Evolutionary conservation across 306 rosid genomes (phyloP).

Genomic region (Crataegus laevigata): DNA sequence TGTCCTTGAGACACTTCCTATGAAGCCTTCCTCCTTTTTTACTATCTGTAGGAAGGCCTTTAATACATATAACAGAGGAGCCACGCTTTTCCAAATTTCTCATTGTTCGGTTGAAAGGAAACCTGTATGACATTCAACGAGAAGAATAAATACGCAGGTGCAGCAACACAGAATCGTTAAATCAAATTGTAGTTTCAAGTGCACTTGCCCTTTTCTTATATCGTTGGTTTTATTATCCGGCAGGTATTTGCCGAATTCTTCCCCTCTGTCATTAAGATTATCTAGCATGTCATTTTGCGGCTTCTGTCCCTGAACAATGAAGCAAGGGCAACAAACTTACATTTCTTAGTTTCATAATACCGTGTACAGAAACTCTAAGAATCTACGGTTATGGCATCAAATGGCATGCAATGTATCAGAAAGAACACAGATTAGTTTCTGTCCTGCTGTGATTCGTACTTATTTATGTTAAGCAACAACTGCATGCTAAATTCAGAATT

Average conservation of each 20-base stretch:
- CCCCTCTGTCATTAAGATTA: neutral
- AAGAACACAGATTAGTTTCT: neutral
- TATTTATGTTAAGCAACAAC: neutral
- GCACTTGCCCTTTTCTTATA: conserved; percentile 40
- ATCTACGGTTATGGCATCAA: neutral
- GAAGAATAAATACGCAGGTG: conserved; percentile 3
- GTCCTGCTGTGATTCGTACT: neutral
- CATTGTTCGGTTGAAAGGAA: conserved; percentile 26
- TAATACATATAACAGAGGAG: conserved; percentile 33
- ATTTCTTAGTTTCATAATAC: conserved; percentile 13
- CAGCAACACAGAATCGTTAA: neutral
- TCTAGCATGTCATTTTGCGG: conserved; percentile 9
- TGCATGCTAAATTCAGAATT: neutral
- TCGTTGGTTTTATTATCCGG: conserved; percentile 16
- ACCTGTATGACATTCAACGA: conserved; percentile 25
- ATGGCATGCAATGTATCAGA: neutral
- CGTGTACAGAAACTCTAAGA: neutral
- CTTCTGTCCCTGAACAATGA: conserved; percentile 37
- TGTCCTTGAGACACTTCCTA: conserved; percentile 17
- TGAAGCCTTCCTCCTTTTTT: conserved; percentile 30
- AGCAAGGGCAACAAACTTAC: conserved; percentile 12
- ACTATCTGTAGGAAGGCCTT: conserved; percentile 25
- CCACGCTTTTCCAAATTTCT: conserved; percentile 31
- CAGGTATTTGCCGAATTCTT: conserved; percentile 10
- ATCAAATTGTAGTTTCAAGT: conserved; percentile 6